Evolutionary conservation across 2,329 filamentous ascomycete genomes (phyloP).

Genomic region (Ilyonectria robusta): DNA sequence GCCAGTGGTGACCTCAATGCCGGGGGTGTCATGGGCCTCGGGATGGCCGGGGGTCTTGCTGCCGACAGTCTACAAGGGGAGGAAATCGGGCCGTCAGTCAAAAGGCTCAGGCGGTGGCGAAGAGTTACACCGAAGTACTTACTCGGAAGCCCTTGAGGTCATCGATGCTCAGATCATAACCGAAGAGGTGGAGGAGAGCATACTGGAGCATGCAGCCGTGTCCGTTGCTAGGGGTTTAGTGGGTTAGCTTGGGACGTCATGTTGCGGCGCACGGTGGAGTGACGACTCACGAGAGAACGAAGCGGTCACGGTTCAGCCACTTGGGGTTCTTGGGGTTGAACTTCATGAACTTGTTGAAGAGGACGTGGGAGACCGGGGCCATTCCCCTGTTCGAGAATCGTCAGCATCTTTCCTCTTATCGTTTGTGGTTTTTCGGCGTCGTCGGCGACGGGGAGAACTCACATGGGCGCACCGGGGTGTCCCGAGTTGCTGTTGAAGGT

Average conservation of each 20-base stretch:
- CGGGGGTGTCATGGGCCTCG: conserved; percentile 95
- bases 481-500: conserved; percentile 96
- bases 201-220: conserved; percentile 99
- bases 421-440: conserved; percentile 17
- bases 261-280: conserved; percentile 1
- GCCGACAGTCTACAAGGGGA: conserved; percentile 62
- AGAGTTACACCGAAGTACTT: conserved; percentile 59
- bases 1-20: conserved; percentile 97
- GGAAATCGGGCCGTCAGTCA: conserved; percentile 18
- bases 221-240: conserved; percentile 78
- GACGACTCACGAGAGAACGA: conserved; percentile 93
- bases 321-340: conserved; percentile 99
- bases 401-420: conserved; percentile 49
- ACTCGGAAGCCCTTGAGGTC: conserved; percentile 98
- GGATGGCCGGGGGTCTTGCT: conserved; percentile 95
- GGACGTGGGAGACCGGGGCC: conserved; percentile 95
- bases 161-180: conserved; percentile 88
- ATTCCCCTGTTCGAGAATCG: conserved; percentile 70
- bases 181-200: conserved; percentile 96
- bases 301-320: conserved; percentile 98
- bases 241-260: conserved; percentile 32
- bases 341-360: conserved; percentile 99
- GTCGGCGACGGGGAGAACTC: conserved; percentile 52
- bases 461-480: conserved; percentile 98
- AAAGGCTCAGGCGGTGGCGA: conserved; percentile 2